Conservation (phyloP, 192 early-diverging fungal genomes). For the Coemansia sp. region DNA sequence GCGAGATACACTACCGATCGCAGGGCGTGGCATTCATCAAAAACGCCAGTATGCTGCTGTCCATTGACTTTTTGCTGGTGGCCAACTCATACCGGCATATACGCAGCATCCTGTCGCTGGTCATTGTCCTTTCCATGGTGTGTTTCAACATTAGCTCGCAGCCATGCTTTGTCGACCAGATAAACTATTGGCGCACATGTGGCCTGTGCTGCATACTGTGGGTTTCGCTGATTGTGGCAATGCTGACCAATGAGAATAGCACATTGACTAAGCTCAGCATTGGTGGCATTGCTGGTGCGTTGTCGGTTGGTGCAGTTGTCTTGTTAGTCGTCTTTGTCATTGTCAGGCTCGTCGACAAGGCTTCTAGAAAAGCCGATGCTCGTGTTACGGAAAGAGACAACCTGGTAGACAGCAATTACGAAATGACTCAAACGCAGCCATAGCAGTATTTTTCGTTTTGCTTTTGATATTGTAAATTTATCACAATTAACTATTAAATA, state of each 20-base stretch:
- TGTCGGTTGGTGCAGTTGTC: constrained; percentile 60
- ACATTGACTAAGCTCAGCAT: constrained; percentile 36
- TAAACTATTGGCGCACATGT: constrained; percentile 71
- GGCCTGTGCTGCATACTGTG: constrained; percentile 69
- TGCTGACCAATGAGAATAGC: constrained; percentile 59
- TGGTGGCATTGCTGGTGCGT: constrained; percentile 42
- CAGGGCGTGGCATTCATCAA: constrained; percentile 73
- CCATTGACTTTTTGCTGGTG: constrained; percentile 68
- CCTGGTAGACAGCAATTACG: background rate
- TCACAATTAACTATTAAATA: background rate
- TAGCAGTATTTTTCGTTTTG: background rate
- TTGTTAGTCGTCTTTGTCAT: constrained; percentile 60
- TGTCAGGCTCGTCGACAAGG: constrained; percentile 13
- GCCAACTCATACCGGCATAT: constrained; percentile 58
- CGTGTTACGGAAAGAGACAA: background rate
- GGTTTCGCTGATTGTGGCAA: constrained; percentile 64
- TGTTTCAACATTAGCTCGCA: constrained; percentile 71
- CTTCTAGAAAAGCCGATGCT: background rate
- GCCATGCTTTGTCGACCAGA: constrained; percentile 74
- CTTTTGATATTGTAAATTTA: background rate
- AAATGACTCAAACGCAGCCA: background rate
- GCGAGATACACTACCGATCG: constrained; percentile 74
- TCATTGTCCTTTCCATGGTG: constrained; percentile 66
- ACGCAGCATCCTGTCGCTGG: constrained; percentile 67
- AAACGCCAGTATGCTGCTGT: constrained; percentile 69